Conservation (phyloP, 2,329 filamentous ascomycete species). For the Graphilbum fragrans region DNA sequence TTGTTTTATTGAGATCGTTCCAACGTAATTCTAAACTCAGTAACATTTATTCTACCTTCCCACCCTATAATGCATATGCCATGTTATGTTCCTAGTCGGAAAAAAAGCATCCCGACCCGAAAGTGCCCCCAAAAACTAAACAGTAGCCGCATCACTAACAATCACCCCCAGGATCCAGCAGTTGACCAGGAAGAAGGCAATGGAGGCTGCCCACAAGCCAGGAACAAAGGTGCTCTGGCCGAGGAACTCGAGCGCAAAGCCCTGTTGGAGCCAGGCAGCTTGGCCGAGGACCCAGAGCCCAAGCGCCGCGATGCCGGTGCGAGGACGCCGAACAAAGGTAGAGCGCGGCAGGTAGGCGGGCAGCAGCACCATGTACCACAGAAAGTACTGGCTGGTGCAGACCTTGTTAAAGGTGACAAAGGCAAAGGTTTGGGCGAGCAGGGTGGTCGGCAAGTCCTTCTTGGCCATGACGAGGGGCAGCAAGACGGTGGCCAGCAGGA, state of each 20-base stretch:
- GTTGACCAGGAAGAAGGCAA: slow-evolving; percentile 76
- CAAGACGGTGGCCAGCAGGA: slow-evolving; percentile 64
- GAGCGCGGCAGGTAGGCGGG: slow-evolving; percentile 82
- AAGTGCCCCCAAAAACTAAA: too few species aligned
- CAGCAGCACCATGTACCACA: slow-evolving; percentile 94
- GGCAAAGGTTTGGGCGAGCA: slow-evolving; percentile 92
- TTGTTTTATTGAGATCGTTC: too few species aligned
- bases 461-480: slow-evolving; percentile 64
- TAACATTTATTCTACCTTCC: too few species aligned
- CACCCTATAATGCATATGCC: too few species aligned
- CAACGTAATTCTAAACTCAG: too few species aligned
- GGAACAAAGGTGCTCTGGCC: slow-evolving; percentile 76
- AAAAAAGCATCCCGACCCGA: too few species aligned
- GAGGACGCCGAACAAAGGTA: slow-evolving; percentile 49
- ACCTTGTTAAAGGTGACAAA: slow-evolving; percentile 99
- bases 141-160: slow-evolving; percentile 51
- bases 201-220: slow-evolving; percentile 63
- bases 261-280: slow-evolving; percentile 64
- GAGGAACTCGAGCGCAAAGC: slow-evolving; percentile 65
- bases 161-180: slow-evolving; percentile 78
- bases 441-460: slow-evolving; percentile 65
- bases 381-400: slow-evolving; percentile 97
- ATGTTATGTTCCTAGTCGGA: too few species aligned
- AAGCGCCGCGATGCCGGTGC: slow-evolving; percentile 52
- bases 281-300: slow-evolving; percentile 66